These are phyloP conservation scores for Saturnispora bothae DNA, from an alignment of 805 yeast species.

Conservation along the genomic window DNA sequence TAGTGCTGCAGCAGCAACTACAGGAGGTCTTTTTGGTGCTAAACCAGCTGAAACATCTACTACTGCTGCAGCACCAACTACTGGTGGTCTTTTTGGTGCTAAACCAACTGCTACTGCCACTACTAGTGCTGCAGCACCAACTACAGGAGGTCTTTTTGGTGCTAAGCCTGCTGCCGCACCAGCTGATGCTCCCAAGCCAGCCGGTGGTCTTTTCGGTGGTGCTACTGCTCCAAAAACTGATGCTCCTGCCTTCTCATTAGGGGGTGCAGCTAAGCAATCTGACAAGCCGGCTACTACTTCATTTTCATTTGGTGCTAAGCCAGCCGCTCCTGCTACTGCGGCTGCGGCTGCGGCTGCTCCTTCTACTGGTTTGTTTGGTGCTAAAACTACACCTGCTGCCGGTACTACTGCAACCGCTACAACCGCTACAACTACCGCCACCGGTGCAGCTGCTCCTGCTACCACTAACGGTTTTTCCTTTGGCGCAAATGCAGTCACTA, in stretches of 20 bases:
- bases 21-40: slow-evolving; percentile 4
- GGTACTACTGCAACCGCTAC: slow-evolving; percentile 7
- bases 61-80: slow-evolving; percentile 4
- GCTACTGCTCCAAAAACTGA: slow-evolving; percentile 5
- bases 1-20: not conserved
- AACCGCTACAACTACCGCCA: not conserved
- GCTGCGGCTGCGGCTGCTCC: not conserved
- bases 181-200: slow-evolving; percentile 7
- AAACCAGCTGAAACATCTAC: not conserved
- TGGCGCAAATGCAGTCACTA: slow-evolving; percentile 13
- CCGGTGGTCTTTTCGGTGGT: slow-evolving; percentile 13
- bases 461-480: slow-evolving; percentile 11
- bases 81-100: slow-evolving; percentile 13
- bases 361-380: not conserved
- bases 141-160: slow-evolving; percentile 13
- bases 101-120: slow-evolving; percentile 9
- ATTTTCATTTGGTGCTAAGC: slow-evolving; percentile 10
- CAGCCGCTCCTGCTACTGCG: slow-evolving; percentile 6
- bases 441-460: slow-evolving; percentile 4
- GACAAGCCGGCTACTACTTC: slow-evolving; percentile 8
- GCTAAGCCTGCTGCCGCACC: not conserved
- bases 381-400: slow-evolving; percentile 7
- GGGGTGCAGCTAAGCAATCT: too few relatives aligned
- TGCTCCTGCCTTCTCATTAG: too few relatives aligned
- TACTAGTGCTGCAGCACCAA: slow-evolving; percentile 7